phyloP scores from a whole-genome alignment of 2,329 filamentous ascomycete genomes.

The Xylaria arbuscula region DNA sequence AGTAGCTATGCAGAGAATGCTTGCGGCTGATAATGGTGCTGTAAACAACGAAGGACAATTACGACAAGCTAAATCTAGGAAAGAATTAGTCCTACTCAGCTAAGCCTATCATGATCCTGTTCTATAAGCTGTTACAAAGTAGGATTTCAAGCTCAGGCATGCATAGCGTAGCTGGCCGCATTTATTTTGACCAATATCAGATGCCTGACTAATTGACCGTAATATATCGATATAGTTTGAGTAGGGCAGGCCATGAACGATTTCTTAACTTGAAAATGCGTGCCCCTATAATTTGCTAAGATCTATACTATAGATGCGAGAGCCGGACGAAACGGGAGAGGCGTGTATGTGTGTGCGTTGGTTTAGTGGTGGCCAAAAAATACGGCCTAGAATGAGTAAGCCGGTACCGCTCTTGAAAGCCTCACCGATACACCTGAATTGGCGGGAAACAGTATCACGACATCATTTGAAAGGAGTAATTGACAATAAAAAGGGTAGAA shows the following conservation, averaged over 20 bases:
- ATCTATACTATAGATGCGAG: not conserved
- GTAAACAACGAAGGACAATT: not conserved
- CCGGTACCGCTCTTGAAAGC: conserved; percentile 27
- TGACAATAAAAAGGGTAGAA: not conserved
- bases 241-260: not conserved
- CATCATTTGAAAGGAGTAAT: not conserved
- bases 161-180: not conserved
- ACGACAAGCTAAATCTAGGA: not conserved
- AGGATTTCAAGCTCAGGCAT: not conserved
- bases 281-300: not conserved
- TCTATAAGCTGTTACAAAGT: conserved; percentile 2
- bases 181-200: not conserved
- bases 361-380: conserved; percentile 21
- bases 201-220: not conserved
- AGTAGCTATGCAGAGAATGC: not conserved
- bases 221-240: not conserved
- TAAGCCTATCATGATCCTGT: not conserved
- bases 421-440: conserved; percentile 29
- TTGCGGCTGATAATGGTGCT: not conserved
- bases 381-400: conserved; percentile 17
- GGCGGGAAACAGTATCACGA: conserved; percentile 10
- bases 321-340: conserved; percentile 5
- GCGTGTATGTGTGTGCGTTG: conserved; percentile 3
- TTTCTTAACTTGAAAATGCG: not conserved
- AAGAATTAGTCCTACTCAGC: not conserved